Evolutionary conservation across 2,329 filamentous ascomycete species (phyloP).

Genomic region (Fusarium nanum): DNA sequence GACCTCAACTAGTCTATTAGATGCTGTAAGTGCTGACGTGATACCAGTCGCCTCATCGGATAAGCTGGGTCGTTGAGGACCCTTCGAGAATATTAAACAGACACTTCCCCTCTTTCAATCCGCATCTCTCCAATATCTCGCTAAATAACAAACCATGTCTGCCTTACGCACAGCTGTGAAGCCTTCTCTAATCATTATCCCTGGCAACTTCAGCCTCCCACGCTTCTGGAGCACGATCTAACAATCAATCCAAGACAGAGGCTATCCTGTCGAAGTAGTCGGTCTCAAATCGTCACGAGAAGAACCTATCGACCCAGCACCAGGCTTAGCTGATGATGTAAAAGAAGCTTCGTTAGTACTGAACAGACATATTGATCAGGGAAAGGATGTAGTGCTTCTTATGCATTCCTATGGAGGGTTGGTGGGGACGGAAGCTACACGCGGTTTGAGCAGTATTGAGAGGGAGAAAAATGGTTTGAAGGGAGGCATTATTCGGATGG

Average conservation of each 20-base stretch:
- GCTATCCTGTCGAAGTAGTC: not conserved
- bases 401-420: conserved; percentile 28
- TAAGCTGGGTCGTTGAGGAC: not conserved
- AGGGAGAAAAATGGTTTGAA: not conserved
- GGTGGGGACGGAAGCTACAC: conserved; percentile 13
- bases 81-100: not conserved
- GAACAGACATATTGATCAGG: not conserved
- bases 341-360: not conserved
- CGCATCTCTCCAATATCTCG: fast-evolving
- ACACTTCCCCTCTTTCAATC: not conserved
- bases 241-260: not conserved
- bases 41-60: fast-evolving
- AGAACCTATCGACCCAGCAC: conserved; percentile 3
- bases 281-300: not conserved
- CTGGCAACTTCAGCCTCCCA: conserved; percentile 17
- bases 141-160: not conserved
- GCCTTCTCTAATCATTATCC: not conserved
- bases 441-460: not conserved
- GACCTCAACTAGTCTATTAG: fast-evolving
- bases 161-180: not conserved
- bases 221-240: conserved; percentile 11
- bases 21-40: not conserved
- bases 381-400: conserved; percentile 1
- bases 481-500: not conserved
- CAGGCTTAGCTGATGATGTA: conserved; percentile 14